phyloP scores from a whole-genome alignment of 495 filamentous ascomycete species.

The Clohesyomyces aquaticus region DNA sequence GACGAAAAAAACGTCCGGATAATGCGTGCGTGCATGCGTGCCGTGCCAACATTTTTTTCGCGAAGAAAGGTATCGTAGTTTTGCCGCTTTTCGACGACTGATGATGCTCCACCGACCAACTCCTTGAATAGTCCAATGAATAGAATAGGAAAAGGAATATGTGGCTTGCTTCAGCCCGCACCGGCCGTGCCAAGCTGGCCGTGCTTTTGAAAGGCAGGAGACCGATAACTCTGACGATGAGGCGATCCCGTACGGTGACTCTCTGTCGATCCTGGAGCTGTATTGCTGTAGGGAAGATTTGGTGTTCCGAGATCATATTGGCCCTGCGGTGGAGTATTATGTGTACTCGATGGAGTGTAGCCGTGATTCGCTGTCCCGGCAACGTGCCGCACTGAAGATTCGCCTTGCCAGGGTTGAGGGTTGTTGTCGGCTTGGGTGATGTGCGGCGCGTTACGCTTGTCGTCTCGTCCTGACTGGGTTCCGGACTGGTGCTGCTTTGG shows the following conservation, averaged over 20 bases:
- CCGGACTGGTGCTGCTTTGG: slow-evolving; percentile 53
- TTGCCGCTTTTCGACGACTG: slow-evolving; percentile 1
- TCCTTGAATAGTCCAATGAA: slow-evolving; percentile 15
- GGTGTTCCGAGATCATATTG: slow-evolving; percentile 34
- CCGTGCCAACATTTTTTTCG: slow-evolving; percentile 3
- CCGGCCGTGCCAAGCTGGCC: slow-evolving; percentile 35
- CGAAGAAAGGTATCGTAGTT: slow-evolving; percentile 14
- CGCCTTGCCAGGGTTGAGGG: slow-evolving; percentile 77
- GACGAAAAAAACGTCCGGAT: not conserved
- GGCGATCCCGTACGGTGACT: slow-evolving; percentile 36
- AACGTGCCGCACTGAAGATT: slow-evolving; percentile 78
- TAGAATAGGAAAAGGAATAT: not conserved
- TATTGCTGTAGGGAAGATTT: slow-evolving; percentile 33
- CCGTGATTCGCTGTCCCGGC: slow-evolving; percentile 57
- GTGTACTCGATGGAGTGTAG: slow-evolving; percentile 20
- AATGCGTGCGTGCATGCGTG: not conserved
- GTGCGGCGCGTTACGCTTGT: slow-evolving; percentile 54
- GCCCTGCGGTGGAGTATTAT: slow-evolving; percentile 34
- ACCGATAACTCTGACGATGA: slow-evolving; percentile 38
- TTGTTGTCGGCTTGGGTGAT: slow-evolving; percentile 77
- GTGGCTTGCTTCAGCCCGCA: slow-evolving; percentile 30
- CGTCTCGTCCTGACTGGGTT: slow-evolving; percentile 53
- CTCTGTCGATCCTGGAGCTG: slow-evolving; percentile 34
- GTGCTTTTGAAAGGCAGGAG: slow-evolving; percentile 35
- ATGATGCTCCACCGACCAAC: slow-evolving; percentile 15